Evolutionary conservation across 2,329 filamentous ascomycete species (phyloP).

Genomic region (Penicillium paneum): DNA sequence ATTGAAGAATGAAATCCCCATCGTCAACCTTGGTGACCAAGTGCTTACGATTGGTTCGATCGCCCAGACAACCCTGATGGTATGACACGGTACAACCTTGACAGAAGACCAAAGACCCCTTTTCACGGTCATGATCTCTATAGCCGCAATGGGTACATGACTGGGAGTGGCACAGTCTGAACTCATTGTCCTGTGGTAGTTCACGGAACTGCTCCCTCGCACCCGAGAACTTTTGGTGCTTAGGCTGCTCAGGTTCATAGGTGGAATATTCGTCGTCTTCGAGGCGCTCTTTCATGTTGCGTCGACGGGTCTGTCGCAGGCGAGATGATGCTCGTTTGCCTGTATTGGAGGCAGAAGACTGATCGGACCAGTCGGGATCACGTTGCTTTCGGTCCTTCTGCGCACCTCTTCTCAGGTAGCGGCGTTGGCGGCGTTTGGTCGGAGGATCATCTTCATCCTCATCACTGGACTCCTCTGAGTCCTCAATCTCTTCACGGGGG

Average conservation of each 20-base stretch:
- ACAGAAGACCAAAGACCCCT: constrained; percentile 75
- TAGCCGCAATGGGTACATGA: constrained; percentile 69
- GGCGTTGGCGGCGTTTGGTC: neutral
- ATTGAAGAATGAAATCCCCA: constrained; percentile 82
- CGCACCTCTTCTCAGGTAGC: neutral
- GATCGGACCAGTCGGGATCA: constrained; percentile 6
- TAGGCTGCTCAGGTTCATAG: constrained; percentile 48
- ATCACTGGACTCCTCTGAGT: neutral
- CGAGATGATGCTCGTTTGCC: constrained; percentile 34
- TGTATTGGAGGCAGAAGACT: constrained; percentile 8
- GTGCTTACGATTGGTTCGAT: constrained; percentile 73
- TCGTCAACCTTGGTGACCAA: constrained; percentile 79
- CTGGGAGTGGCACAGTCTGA: constrained; percentile 66
- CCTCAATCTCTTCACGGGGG: neutral
- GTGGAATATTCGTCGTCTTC: constrained; percentile 37
- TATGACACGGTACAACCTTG: constrained; percentile 86
- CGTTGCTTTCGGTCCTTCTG: neutral
- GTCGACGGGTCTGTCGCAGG: constrained; percentile 25
- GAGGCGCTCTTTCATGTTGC: constrained; percentile 46
- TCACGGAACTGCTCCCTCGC: constrained; percentile 72
- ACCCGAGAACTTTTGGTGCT: constrained; percentile 47
- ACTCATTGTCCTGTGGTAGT: constrained; percentile 60
- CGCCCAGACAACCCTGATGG: constrained; percentile 78
- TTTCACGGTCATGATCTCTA: constrained; percentile 53
- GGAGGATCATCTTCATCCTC: neutral